Base-by-base conservation (phyloP, 352 stramenopile species). In the Globisporangium irregulare region DNA sequence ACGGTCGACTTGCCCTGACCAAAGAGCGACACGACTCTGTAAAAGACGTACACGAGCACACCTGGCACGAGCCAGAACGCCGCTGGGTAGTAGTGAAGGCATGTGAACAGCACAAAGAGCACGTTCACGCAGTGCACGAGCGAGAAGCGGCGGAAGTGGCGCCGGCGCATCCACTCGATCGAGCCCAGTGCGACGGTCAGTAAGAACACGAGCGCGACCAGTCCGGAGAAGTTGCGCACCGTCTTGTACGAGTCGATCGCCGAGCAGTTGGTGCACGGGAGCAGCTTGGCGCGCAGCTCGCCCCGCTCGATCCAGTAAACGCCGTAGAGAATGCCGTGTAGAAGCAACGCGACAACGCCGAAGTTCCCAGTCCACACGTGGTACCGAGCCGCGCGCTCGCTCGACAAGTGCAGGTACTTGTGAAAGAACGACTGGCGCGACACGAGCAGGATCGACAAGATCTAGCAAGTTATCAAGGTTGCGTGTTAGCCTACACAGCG, bases 61-160 rank as follows among this genome's bases (percentile, higher is more conserved):
- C 75, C 68, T 3, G 82, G 79, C 2, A 81, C 57, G 41, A 92
- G 68, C 86, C 86, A 93, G 59, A 82, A 88, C 8, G 68, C 75
- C 2, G 81, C 65, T 5, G 82, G 72, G 66, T 91, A 90, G 72
- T 93, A 92, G 66, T 92, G 86, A 41, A 92, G 25, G n/a, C 69
- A 79, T 14, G 80, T 81, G 24, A 79, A 75, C 1, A 77, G 50
- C 29, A 92, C 69, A 27, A 89, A 80, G 12, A 84, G 34, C 9
- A 72, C 74, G 60, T 76, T 90, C 0, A 92, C 64, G 14, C 68
- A 78, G 63, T 92, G 86, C 24, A 87, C 71, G 29, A 77, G 18
- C 24, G 80, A 75, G 69, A 93, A 93, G 32, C 69, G 66, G 32
- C 72, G 82, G 51, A 91, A 93, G 67, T 76, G 73, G 14, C 51